Conservation (phyloP, 139 green algal species). For the Chlamydomonas urium region DNA sequence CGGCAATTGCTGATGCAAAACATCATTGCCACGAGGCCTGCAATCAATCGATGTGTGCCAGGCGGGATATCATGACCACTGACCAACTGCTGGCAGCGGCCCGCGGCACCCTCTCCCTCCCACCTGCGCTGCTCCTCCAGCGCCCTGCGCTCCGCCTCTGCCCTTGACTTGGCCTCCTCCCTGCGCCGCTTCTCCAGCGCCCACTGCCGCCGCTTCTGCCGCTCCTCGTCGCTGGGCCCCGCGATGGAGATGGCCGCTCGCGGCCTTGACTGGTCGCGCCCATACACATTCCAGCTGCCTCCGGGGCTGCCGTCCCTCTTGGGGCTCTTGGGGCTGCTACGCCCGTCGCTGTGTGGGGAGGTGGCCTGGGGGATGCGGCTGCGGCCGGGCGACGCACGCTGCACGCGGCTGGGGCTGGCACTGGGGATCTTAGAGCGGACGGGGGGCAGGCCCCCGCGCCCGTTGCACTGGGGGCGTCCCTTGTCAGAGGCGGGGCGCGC, state of each 20-base stretch:
- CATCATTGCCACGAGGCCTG: too few species aligned
- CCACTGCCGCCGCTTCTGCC: constrained; percentile 5
- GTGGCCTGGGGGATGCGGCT: constrained; percentile 7
- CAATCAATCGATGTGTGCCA: too few species aligned
- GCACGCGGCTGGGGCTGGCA: not conserved
- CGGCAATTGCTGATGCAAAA: too few species aligned
- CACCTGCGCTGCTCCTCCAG: not conserved
- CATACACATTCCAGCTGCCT: constrained; percentile 1
- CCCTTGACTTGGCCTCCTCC: constrained; percentile 9
- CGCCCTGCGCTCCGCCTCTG: not conserved
- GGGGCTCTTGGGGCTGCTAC: too few species aligned
- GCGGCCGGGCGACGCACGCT: not conserved
- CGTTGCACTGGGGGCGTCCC: not conserved
- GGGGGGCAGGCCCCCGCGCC: not conserved
- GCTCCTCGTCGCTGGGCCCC: constrained; percentile 15
- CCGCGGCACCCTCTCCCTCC: not conserved
- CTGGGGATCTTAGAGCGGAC: constrained; percentile 3
- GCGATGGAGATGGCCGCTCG: not conserved
- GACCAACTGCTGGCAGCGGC: too few species aligned
- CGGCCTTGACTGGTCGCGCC: not conserved
- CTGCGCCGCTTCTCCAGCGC: constrained; percentile 7
- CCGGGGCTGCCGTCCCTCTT: not conserved
- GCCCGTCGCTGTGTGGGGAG: too few species aligned
- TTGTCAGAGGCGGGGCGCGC: not conserved
- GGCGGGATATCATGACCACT: too few species aligned